phyloP scores from a whole-genome alignment of 2,329 filamentous ascomycete species.

The Colletotrichum sp. region DNA sequence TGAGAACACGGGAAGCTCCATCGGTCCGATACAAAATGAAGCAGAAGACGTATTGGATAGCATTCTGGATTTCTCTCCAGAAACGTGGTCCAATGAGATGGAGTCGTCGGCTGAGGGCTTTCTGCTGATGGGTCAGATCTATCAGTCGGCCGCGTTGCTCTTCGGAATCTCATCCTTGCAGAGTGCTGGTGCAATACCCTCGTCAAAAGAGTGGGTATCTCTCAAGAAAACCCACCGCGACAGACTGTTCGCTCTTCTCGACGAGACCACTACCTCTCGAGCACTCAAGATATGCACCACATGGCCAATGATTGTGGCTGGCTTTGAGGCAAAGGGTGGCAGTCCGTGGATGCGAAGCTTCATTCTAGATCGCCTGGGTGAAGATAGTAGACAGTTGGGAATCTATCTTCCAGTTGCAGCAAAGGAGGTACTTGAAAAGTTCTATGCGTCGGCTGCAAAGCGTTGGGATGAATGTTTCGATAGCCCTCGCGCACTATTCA shows the following conservation, averaged over 20 bases:
- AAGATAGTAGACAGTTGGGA: background rate
- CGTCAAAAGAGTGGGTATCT: conserved; percentile 6
- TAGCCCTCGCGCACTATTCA: background rate
- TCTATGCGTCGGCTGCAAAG: background rate
- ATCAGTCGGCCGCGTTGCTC: conserved; percentile 34
- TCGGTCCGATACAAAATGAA: background rate
- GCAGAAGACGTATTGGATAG: background rate
- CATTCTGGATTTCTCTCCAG: conserved; percentile 33
- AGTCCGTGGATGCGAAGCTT: background rate
- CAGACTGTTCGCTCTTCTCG: conserved; percentile 25
- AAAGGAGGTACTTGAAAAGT: background rate
- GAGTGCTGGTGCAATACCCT: conserved; percentile 31
- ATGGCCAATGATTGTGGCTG: conserved; percentile 14
- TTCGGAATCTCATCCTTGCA: conserved; percentile 42
- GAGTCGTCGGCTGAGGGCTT: background rate
- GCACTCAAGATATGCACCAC: background rate
- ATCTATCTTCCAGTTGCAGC: conserved; percentile 1
- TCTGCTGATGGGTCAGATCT: conserved; percentile 27
- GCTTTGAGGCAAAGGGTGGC: background rate
- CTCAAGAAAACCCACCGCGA: conserved; percentile 11
- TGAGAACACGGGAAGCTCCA: conserved; percentile 9
- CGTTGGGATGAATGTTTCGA: conserved; percentile 14
- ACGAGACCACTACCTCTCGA: background rate
- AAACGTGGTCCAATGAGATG: conserved; percentile 30
- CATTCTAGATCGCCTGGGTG: background rate